A percentile compares a stretch with the other conserved stretches of the same genome.
Conservation (phyloP, 2,329 filamentous ascomycete species). For the Alternaria atra region DNA sequence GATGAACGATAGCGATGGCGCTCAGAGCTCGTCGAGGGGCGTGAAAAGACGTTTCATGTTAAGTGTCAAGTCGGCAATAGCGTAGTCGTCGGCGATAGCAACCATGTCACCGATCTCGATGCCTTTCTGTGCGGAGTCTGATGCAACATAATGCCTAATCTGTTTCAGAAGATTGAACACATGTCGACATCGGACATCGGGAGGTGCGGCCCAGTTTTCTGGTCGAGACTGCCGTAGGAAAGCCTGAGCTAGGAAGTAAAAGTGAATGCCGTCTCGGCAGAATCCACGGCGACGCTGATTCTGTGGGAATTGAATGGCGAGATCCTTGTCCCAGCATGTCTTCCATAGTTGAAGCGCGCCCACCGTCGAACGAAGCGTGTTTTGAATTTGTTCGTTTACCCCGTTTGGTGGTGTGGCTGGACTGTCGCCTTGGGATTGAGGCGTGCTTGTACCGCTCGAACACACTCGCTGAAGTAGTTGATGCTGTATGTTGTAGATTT, state of each 20-base stretch:
- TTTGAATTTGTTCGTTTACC: conserved; percentile 57
- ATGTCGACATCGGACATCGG: conserved; percentile 69
- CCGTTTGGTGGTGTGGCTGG: conserved; percentile 56
- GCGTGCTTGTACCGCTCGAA: conserved; percentile 62
- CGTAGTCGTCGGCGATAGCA: conserved; percentile 73
- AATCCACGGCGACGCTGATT: conserved; percentile 72
- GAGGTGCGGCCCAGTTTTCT: conserved; percentile 63
- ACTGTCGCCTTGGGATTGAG: conserved; percentile 63
- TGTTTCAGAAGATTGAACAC: conserved; percentile 69
- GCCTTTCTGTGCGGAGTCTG: conserved; percentile 70
- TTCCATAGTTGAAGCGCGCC: conserved; percentile 76
- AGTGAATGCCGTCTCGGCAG: conserved; percentile 75
- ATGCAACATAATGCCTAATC: conserved; percentile 67
- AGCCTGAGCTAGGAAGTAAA: conserved; percentile 75
- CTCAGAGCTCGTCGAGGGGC: conserved; percentile 56
- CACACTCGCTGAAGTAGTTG: conserved; percentile 49
- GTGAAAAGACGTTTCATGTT: conserved; percentile 77
- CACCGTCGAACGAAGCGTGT: conserved; percentile 57
- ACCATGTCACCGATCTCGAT: conserved; percentile 74
- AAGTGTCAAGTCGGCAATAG: conserved; percentile 69
- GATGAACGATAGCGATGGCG: neutral
- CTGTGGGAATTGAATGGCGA: conserved; percentile 72
- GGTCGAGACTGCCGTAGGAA: conserved; percentile 67
- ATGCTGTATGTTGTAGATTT: conserved; percentile 65
- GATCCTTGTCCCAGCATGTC: conserved; percentile 74